Conservation (phyloP, 106 monocot species). For the Iris macrosiphon region DNA sequence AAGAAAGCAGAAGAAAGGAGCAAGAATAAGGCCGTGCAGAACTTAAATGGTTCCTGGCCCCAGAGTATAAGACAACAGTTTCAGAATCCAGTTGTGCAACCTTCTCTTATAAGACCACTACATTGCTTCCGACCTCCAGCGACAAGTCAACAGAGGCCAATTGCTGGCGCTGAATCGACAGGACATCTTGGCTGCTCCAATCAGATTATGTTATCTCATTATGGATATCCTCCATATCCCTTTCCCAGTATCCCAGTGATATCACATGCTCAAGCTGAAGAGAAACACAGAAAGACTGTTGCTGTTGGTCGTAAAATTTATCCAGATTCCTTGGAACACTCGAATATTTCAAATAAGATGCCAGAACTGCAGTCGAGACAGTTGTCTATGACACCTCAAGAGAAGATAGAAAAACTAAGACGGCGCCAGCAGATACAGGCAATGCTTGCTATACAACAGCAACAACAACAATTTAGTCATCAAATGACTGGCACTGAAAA, state of each 20-base stretch:
- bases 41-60: background rate
- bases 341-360: conserved; percentile 1
- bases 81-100: background rate
- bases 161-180: conserved; percentile 6
- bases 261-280: conserved; percentile 24
- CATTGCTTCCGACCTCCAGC: background rate
- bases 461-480: conserved; percentile 66
- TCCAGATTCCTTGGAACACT: conserved; percentile 25
- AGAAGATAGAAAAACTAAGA: conserved; percentile 89
- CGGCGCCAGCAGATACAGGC: conserved; percentile 86
- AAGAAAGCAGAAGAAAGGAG: conserved; percentile 7
- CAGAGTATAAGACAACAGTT: background rate
- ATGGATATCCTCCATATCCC: conserved; percentile 41
- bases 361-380: conserved; percentile 19
- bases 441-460: conserved; percentile 89
- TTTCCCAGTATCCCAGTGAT: conserved; percentile 31
- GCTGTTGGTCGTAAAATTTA: conserved; percentile 16
- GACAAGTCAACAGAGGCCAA: background rate
- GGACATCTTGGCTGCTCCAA: conserved; percentile 15
- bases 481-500: conserved; percentile 33
- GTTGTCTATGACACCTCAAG: conserved; percentile 78
- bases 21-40: conserved; percentile 3
- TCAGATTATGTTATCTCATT: conserved; percentile 40
- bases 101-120: background rate
- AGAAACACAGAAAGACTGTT: conserved; percentile 10